phyloP scores from a whole-genome alignment of 495 filamentous ascomycete species.

The Daldinia decipiens region DNA sequence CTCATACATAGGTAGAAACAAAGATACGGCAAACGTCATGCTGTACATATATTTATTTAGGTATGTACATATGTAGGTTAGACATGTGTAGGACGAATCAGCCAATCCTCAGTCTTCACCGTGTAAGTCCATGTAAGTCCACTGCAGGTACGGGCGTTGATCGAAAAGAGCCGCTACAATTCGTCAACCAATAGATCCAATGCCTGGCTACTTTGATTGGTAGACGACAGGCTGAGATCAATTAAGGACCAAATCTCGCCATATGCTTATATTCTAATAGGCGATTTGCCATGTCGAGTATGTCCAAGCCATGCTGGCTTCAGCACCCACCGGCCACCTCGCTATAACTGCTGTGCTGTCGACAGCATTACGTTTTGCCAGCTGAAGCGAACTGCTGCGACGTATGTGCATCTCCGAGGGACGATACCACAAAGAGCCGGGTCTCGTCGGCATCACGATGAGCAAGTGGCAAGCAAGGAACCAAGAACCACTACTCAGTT shows the following conservation, averaged over 20 bases:
- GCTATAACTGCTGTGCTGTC: slow-evolving; percentile 7
- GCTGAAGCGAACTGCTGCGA: slow-evolving; percentile 7
- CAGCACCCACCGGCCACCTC: neutral
- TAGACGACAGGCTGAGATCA: slow-evolving; percentile 31
- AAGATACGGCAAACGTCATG: slow-evolving; percentile 24
- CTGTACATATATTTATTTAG: slow-evolving; percentile 6
- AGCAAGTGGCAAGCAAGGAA: no score
- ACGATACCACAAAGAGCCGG: neutral
- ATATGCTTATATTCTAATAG: slow-evolving; percentile 23
- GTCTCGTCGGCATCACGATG: neutral
- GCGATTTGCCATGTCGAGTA: slow-evolving; percentile 40
- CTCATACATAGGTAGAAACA: neutral
- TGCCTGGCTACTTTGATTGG: slow-evolving; percentile 33
- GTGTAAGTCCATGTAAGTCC: slow-evolving; percentile 1
- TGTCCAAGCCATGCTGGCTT: slow-evolving; percentile 33
- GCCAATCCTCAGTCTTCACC: neutral
- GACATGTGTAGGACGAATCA: neutral
- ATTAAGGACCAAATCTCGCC: slow-evolving; percentile 28
- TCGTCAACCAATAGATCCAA: slow-evolving; percentile 26
- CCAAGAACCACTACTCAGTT: neutral
- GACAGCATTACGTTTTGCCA: slow-evolving; percentile 1
- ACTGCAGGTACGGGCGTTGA: slow-evolving; percentile 41
- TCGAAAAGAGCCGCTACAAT: slow-evolving; percentile 38
- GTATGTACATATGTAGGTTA: no score
- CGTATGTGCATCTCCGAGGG: slow-evolving; percentile 20